A percentile compares a stretch with the other conserved stretches of the same genome.
Evolutionary conservation across 768 basidiomycete species (phyloP).

Genomic region (Boletales sp.): DNA sequence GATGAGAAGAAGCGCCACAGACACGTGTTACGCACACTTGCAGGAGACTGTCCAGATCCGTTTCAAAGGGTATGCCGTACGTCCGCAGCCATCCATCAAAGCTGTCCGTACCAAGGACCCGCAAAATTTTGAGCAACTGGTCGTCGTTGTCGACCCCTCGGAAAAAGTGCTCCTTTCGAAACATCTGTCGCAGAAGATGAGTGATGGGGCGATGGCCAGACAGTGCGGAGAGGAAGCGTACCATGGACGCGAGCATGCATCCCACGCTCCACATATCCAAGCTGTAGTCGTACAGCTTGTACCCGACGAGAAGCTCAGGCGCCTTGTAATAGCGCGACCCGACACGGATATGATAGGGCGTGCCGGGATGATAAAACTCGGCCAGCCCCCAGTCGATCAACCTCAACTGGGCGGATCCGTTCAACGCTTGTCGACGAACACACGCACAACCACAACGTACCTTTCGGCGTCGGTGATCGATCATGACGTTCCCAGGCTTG

Average conservation of each 20-base stretch:
- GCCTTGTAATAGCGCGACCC: constrained; percentile 73
- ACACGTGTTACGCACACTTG: constrained; percentile 34
- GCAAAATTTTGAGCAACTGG: constrained; percentile 67
- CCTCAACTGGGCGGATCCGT: constrained; percentile 40
- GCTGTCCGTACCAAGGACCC: constrained; percentile 64
- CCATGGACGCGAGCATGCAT: constrained; percentile 75
- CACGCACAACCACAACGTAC: constrained; percentile 32
- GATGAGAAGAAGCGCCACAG: background rate
- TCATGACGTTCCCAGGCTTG: constrained; percentile 72
- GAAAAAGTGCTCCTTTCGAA: constrained; percentile 73
- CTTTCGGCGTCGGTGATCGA: constrained; percentile 59
- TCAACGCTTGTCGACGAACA: background rate
- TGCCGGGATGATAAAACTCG: constrained; percentile 71
- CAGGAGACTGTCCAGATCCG: constrained; percentile 55
- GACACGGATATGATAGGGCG: constrained; percentile 70
- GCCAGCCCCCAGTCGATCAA: constrained; percentile 78
- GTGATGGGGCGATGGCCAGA: too few relatives aligned
- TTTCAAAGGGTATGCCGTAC: constrained; percentile 65
- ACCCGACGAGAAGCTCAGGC: constrained; percentile 68
- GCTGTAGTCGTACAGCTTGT: constrained; percentile 69
- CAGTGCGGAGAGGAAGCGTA: constrained; percentile 15
- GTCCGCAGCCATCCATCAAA: constrained; percentile 57
- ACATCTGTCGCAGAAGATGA: constrained; percentile 43
- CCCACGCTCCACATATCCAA: constrained; percentile 73
- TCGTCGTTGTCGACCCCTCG: constrained; percentile 73